phyloP scores from a whole-genome alignment of 2,329 filamentous ascomycete genomes.

The Aspergillus texensis region DNA sequence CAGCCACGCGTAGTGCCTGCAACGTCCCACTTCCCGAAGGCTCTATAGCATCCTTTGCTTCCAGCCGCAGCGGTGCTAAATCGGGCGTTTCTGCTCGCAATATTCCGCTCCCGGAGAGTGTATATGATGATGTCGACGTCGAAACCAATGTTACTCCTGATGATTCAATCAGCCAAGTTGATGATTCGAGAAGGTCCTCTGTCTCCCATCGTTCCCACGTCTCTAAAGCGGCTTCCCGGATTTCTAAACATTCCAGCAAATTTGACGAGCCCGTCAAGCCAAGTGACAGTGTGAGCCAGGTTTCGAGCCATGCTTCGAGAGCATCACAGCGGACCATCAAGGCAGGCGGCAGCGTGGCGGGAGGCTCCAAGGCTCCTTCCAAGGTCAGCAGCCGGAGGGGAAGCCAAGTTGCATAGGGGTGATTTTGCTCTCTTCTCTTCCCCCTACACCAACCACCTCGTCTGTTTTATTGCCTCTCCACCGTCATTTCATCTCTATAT shows the following conservation, averaged over 20 bases:
- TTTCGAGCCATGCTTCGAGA: constrained; percentile 32
- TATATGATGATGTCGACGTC: constrained; percentile 34
- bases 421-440: neutral
- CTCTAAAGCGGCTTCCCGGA: constrained; percentile 29
- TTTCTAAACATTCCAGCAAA: constrained; percentile 36
- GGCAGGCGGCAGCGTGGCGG: constrained; percentile 28
- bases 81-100: constrained; percentile 28
- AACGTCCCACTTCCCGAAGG: constrained; percentile 40
- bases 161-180: constrained; percentile 76
- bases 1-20: constrained; percentile 38
- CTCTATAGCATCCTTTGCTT: constrained; percentile 22
- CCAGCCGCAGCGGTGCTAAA: constrained; percentile 28
- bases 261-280: constrained; percentile 43
- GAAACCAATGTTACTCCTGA: constrained; percentile 69
- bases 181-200: constrained; percentile 29
- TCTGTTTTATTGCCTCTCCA: neutral
- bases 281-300: constrained; percentile 45
- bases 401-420: constrained; percentile 31
- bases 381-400: constrained; percentile 32
- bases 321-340: constrained; percentile 37
- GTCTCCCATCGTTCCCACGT: constrained; percentile 31
- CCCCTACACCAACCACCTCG: neutral
- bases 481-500: neutral
- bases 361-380: constrained; percentile 27
- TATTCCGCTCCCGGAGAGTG: constrained; percentile 36